Base-by-base conservation (phyloP, 2,329 filamentous ascomycete genomes). In the Claviceps purpurea region DNA sequence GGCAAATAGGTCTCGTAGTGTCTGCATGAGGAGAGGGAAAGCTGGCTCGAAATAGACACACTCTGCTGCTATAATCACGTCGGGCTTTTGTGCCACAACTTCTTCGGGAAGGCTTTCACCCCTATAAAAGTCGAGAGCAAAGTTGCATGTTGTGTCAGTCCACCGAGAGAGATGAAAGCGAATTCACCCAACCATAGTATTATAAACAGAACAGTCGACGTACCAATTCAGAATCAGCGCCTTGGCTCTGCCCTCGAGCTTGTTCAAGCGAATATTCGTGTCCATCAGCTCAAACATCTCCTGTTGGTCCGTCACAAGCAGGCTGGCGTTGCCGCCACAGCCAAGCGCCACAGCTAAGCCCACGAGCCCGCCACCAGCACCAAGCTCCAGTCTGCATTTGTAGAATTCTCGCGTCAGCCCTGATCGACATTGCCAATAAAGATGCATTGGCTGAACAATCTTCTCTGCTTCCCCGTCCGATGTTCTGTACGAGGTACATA, bases 41-140 rank as follows among this genome's bases (percentile, higher is more conserved):
- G 93, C 88, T 2, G 91, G 89, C 68, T 97, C 93, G 66, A 95
- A 95, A 72, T 97, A 98, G 48, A 95, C 89, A 69, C 91, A 97
- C 67, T 97, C 93, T 42, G 90, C 91, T 3, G 93, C 93, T n/a
- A 97, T 77, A 52, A 98, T 82, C 52, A 95, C 74, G 61, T 90
- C 82, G 18, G 89, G 88, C 56, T 78, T 78, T 59, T 74, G 73
- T 51, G 74, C 68, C 50, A 74, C 59, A 44, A 84, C 70, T 44
- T 71, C 67, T 43, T 70, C 65, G 40, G 80, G 73, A 46, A 85
- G 70, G 50, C 77, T 70, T 56, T 83, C 75, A 53, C 81, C 81
- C 82, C 81, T 84, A 58, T 24, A 26, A 24, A 54, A 22, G 37
- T 13, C 3, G 38, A 44, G 10, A 44, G 13, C 13, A 44, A 24